Percentiles rank a stretch among this genome's conserved stretches.
Evolutionary conservation across 257 asterid genomes (phyloP).

Genomic region (Salvia splendens): DNA sequence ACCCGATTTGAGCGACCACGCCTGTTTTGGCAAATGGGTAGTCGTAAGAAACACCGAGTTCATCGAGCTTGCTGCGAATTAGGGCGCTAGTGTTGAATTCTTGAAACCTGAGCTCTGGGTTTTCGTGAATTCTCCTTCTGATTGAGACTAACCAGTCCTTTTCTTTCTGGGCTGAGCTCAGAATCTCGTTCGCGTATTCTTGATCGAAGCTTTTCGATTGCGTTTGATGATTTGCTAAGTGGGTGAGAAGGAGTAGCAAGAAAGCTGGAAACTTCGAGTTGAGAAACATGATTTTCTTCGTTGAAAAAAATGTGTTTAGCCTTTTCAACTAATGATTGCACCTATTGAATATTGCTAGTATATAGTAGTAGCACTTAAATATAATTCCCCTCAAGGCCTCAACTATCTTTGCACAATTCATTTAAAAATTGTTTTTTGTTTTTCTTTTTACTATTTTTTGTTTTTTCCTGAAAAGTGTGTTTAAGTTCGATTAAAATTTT

Average conservation of each 20-base stretch:
- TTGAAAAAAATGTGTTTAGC: neutral
- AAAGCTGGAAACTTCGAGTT: constrained; percentile 18
- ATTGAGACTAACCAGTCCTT: constrained; percentile 61
- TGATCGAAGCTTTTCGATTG: constrained; percentile 30
- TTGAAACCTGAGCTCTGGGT: constrained; percentile 74
- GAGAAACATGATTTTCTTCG: constrained; percentile 31
- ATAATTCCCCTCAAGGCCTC: too few species aligned
- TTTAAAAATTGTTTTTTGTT: too few species aligned
- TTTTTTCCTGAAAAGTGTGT: too few species aligned
- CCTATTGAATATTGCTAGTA: too few species aligned
- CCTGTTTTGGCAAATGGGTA: constrained; percentile 85
- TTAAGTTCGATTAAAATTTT: too few species aligned
- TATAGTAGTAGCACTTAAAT: too few species aligned
- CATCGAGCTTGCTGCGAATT: constrained; percentile 65
- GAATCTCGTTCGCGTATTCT: constrained; percentile 49
- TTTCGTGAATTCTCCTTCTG: constrained; percentile 79
- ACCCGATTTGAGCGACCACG: constrained; percentile 77
- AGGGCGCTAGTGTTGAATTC: constrained; percentile 80
- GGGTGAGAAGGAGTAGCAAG: constrained; percentile 30
- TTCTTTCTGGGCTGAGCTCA: constrained; percentile 51
- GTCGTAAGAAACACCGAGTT: constrained; percentile 57
- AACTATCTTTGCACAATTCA: too few species aligned
- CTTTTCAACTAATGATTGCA: neutral
- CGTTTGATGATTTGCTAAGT: constrained; percentile 7
- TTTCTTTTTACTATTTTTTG: too few species aligned